Evolutionary conservation across 352 stramenopile species (phyloP).

Genomic region (Globisporangium alternatum): DNA sequence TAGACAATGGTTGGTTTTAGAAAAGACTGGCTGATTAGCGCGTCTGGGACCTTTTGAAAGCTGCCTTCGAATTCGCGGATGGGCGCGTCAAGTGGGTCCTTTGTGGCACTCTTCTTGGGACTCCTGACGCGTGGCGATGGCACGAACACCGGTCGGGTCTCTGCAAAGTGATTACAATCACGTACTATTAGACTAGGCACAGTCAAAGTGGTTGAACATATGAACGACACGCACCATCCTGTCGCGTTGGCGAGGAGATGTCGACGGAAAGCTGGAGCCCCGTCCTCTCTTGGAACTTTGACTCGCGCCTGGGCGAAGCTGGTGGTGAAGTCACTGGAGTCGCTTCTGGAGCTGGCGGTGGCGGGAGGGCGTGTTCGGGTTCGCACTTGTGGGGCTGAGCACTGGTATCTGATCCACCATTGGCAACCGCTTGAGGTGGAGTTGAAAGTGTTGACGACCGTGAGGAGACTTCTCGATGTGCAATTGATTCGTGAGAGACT

Average conservation of each 20-base stretch:
- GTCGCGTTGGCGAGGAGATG: constrained; percentile 30
- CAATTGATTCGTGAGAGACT: background rate
- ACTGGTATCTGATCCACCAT: background rate
- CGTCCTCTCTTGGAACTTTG: constrained; percentile 52
- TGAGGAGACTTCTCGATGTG: background rate
- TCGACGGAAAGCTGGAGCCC: constrained; percentile 55
- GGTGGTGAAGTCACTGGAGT: constrained; percentile 13
- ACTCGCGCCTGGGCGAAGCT: constrained; percentile 21
- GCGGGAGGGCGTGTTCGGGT: background rate
- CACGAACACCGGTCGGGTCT: constrained; percentile 43
- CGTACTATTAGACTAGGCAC: constrained; percentile 7
- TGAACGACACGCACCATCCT: constrained; percentile 38
- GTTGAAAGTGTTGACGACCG: background rate
- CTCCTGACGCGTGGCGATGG: constrained; percentile 50
- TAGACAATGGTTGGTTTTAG: constrained; percentile 5
- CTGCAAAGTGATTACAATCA: constrained; percentile 16
- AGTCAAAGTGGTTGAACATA: background rate
- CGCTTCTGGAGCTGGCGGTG: background rate
- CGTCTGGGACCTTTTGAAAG: constrained; percentile 66
- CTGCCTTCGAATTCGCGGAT: constrained; percentile 17
- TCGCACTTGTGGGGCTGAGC: background rate
- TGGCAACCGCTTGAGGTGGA: background rate
- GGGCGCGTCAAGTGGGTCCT: constrained; percentile 12
- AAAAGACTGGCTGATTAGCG: background rate
- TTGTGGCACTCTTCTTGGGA: constrained; percentile 20